Percentiles rank a stretch among this genome's conserved stretches.
phyloP scores from a whole-genome alignment of 2,329 filamentous ascomycete genomes.

The Xylariaceae sp. region DNA sequence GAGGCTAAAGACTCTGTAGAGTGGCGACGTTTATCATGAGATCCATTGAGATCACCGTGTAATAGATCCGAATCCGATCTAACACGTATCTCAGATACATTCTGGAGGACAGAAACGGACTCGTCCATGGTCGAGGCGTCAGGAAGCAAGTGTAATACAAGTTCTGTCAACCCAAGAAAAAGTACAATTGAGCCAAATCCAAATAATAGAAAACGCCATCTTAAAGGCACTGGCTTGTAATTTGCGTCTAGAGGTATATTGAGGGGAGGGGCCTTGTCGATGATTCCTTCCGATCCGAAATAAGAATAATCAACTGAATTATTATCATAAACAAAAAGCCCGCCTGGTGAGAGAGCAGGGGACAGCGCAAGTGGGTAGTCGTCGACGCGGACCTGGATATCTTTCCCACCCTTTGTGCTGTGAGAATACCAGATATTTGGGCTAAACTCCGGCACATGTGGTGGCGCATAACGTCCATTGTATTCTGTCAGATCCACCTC shows the following conservation, averaged over 20 bases:
- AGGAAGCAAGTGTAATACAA: conserved; percentile 30
- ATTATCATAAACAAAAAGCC: conserved; percentile 18
- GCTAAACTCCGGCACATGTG: no score
- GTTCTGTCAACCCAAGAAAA: conserved; percentile 27
- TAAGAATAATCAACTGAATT: conserved; percentile 18
- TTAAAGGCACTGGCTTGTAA: conserved; percentile 25
- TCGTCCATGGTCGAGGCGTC: conserved; percentile 12
- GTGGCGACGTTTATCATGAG: conserved; percentile 13
- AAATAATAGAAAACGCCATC: conserved; percentile 16
- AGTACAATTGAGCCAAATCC: conserved; percentile 18
- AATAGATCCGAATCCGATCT: conserved; percentile 9
- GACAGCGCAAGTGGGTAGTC: conserved; percentile 13
- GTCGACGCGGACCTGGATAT: conserved; percentile 20
- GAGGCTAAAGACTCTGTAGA: conserved; percentile 2
- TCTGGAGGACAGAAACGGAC: conserved; percentile 12
- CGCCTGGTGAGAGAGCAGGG: conserved; percentile 15
- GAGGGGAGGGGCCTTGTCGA: conserved; percentile 15
- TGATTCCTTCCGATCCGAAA: conserved; percentile 21
- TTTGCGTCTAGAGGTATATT: conserved; percentile 24
- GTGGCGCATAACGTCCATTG: conserved; percentile 9
- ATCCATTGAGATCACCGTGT: neutral
- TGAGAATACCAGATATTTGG: conserved; percentile 7
- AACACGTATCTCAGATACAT: conserved; percentile 17
- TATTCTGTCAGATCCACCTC: conserved; percentile 20
- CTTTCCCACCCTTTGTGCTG: conserved; percentile 18